Base-by-base conservation (phyloP, 2,329 filamentous ascomycete genomes). In the Xylariaceae sp. region DNA sequence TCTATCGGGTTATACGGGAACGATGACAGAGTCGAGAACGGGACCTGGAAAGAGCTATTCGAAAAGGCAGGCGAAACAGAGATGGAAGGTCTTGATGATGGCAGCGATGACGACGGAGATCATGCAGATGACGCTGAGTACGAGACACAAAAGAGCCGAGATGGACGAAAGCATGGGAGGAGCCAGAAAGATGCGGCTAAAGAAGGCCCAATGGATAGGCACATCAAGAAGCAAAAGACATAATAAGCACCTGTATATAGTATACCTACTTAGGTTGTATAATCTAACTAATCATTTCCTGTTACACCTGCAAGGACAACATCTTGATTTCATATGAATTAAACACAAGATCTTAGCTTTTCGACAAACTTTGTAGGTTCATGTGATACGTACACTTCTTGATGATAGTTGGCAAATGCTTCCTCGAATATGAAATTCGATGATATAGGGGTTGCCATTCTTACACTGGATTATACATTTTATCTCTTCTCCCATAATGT, bases 1-100 rank as follows among this genome's bases (percentile, higher is more conserved):
- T 69, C 77, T 6, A 78, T 88, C 1, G 83, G 84, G 0, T 66
- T 92, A 20, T 80, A 88, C 65, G 89, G 89, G 0, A 78, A 88
- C 60, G 79, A 89, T 67, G 70, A 79, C 6, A 79, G 74, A 63
- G 86, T 89, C 2, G 67, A 85, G 46, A 80, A 89, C 63, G 89
- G 88, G 3, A 82, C 68, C 4, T 83, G 80, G 81, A 77, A 74
- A 44, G 67, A 73, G 26, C 58, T 80, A 41, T 83, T 84, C 50
- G 75, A 74, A 20, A 70, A 67, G 1, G 68, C 66, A 2, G 74
- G 71, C 0, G 70, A 73, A 50, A 71, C 65, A 19, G 76, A 79
- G 64, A 73, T 79, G 52, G 75, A 75, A 58, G 75, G 74, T 3
- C 63, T 70, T 19, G 68, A 70, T 7, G 65, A 72, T 20, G 71